Percentiles rank a stretch among this genome's conserved stretches.
Conservation (phyloP, 805 yeast species). For the Candida verbasci region DNA sequence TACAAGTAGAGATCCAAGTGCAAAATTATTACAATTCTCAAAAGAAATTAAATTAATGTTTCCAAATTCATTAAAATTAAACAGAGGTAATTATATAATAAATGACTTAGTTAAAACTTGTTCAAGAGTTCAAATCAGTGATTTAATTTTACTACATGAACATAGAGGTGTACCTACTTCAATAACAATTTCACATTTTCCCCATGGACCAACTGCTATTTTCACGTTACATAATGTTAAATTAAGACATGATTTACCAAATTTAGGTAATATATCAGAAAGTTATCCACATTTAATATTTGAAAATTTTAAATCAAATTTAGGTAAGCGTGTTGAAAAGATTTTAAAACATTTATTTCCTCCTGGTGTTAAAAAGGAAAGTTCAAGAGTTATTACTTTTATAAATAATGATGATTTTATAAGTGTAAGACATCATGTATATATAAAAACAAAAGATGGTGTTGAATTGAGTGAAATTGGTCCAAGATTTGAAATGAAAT, state of each 20-base stretch:
- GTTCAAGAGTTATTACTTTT: constrained; percentile 86
- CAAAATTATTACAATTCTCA: constrained; percentile 82
- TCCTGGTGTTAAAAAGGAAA: constrained; percentile 89
- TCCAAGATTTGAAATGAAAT: constrained; percentile 96
- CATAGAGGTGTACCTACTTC: constrained; percentile 99
- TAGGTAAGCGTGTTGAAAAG: constrained; percentile 79
- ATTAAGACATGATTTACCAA: constrained; percentile 83
- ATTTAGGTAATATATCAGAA: constrained; percentile 85
- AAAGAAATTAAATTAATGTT: constrained; percentile 87
- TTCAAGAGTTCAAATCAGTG: constrained; percentile 75
- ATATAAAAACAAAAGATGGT: constrained; percentile 79
- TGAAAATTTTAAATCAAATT: constrained; percentile 76
- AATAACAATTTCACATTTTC: constrained; percentile 87
- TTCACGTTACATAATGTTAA: constrained; percentile 94
- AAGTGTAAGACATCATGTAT: constrained; percentile 92
- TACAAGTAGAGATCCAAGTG: constrained; percentile 87
- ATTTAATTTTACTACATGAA: constrained; percentile 82
- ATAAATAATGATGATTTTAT: constrained; percentile 88
- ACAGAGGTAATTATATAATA: constrained; percentile 89
- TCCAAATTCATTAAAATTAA: constrained; percentile 83
- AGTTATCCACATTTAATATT: constrained; percentile 91
- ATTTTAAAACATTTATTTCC: constrained; percentile 88
- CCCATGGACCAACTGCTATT: constrained; percentile 95
- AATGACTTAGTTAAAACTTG: constrained; percentile 83
- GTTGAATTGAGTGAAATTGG: constrained; percentile 96